These are phyloP conservation scores for Salix brachista DNA, from an alignment of 345 rosid species.

Conservation along the genomic window DNA sequence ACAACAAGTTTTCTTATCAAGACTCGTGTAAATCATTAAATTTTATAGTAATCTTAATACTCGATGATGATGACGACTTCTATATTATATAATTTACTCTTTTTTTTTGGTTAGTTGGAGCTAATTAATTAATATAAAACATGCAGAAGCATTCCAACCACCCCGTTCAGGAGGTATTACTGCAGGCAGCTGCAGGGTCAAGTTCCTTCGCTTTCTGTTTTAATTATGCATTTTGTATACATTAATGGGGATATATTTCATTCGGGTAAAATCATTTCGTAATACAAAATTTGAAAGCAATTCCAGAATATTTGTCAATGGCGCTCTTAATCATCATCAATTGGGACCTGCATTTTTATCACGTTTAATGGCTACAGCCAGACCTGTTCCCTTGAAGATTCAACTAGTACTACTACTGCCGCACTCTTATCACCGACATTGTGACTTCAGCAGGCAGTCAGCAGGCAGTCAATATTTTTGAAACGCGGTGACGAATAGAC, in stretches of 20 bases:
- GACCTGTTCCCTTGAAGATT: not conserved
- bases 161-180: not conserved
- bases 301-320: not conserved
- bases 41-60: no score
- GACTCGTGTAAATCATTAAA: accelerated
- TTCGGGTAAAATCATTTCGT: not conserved
- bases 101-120: no score
- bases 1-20: no score
- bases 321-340: no score
- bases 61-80: no score
- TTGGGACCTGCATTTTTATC: not conserved
- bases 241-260: not conserved
- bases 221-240: not conserved
- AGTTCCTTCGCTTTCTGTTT: not conserved
- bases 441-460: not conserved
- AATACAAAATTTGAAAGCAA: not conserved
- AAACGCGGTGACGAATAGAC: no score
- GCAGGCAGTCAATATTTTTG: no score
- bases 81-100: no score
- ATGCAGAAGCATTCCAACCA: not conserved
- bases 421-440: not conserved
- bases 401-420: not conserved
- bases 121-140: no score
- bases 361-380: not conserved
- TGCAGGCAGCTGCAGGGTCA: not conserved